Base-by-base conservation (phyloP, 495 filamentous ascomycete genomes). In the Tuber borchii region DNA sequence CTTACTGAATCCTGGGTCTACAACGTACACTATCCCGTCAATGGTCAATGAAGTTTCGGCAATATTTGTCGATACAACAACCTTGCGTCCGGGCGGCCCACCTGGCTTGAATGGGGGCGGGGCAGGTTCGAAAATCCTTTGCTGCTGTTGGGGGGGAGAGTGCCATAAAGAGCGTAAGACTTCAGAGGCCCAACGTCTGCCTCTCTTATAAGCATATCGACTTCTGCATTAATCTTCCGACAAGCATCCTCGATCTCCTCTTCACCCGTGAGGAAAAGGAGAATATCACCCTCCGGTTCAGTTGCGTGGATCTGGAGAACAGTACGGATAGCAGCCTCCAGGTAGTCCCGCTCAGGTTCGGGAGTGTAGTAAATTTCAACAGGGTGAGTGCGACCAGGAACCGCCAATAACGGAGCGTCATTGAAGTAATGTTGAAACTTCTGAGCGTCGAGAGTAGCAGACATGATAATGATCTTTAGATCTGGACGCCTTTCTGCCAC, bases 381-480 rank as follows among this genome's bases (percentile, higher is more conserved):
- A 12, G 95, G 94, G 84, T 97, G 91, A 9, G 96, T 99, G 81
- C 96, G 90, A 79, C 96, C 96, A 40, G 96, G 96, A 26, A 99
- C 96, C 42, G 94, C 94, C 39, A 98, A 89, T 45, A 98, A 86
- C 16, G 96, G 96, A 2, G 96, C 96, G 81, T 94, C 89, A 84
- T 91, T 93, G 87, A 99, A 99, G 84, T 98, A 99, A n/a, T 89
- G 89, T 84, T 98, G 96, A 83, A 99, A 99, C 83, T 98, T 99
- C 83, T 96, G 91, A 1, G 96, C 94, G 85, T 99, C 96, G 65
- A 98, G 87, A 44, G 95, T 98, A 70, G 95, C 95, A 80, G 94
- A 97, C 95, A 98, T 98, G 88, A 98, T 94, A 77, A 98, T 93
- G 78, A 98, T 92, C 86, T 98, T 98, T 77, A 98, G 83, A 82